Conservation (phyloP, 306 rosid genomes). For the Senna siamea region DNA sequence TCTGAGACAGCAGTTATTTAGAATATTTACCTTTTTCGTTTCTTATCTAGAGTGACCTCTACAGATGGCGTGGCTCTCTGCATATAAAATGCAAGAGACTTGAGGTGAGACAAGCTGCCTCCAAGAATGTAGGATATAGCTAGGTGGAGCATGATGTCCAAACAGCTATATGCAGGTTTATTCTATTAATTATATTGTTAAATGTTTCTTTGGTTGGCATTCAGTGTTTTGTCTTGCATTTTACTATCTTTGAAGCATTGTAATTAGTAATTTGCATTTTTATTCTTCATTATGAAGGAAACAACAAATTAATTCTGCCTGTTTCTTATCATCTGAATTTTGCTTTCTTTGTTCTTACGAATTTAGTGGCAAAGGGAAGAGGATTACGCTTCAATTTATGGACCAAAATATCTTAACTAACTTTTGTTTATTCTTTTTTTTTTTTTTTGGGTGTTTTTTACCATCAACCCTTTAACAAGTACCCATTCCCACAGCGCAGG, state of each 20-base stretch:
- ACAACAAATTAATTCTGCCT: not conserved
- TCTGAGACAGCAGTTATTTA: not conserved
- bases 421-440: not conserved
- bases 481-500: not conserved
- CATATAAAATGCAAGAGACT: slow-evolving; percentile 19
- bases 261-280: slow-evolving; percentile 23
- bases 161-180: slow-evolving; percentile 34
- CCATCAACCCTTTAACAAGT: not conserved
- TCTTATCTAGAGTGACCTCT: slow-evolving; percentile 34
- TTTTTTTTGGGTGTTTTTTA: not conserved
- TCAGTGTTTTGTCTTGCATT: slow-evolving; percentile 19
- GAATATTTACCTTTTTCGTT: slow-evolving; percentile 12
- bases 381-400: slow-evolving; percentile 9
- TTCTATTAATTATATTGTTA: slow-evolving; percentile 27
- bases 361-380: not conserved
- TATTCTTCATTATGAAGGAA: slow-evolving; percentile 13
- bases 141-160: not conserved
- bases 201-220: slow-evolving; percentile 21
- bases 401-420: not conserved
- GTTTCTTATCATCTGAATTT: slow-evolving; percentile 1
- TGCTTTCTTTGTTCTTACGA: slow-evolving; percentile 1
- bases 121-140: slow-evolving; percentile 20
- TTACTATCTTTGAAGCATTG: slow-evolving; percentile 30
- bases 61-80: slow-evolving; percentile 22
- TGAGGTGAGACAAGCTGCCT: slow-evolving; percentile 27